Evolutionary conservation across 75 land plant species (phyloP), one percentile per base, ranked within the genome.

Genomic region (Pinus tabuliformis): DNA sequence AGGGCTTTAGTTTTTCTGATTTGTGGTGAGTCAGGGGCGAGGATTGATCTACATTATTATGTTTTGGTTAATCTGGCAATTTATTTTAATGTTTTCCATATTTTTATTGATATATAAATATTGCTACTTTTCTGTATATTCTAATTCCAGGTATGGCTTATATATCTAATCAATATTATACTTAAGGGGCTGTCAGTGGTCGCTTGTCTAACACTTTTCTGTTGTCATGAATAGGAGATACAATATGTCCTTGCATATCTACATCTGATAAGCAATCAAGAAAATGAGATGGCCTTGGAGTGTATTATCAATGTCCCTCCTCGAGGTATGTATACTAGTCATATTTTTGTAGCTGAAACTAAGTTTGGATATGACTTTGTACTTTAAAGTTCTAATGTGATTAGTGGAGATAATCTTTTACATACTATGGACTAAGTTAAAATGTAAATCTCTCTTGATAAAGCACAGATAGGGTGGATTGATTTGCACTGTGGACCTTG

Each of bases 271-370:
- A 30, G 13, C 15, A 80, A 80, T 77, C 16, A 8, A 18, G 58
- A 65, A 59, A 58, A 80, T 58, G 60, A 64, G 22, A 30, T 68
- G 56, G 82, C 81, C 57, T 62, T 80, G 22, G 80, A 57, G 45
- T 45, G 80, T 20, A 60, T 81, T 21, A 62, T 80, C 24, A 80
- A 80, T 57, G 49, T 62, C 26, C 82, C 82, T 24, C 58, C 82
- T 3, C 80, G 82, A 45, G 82, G 82, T 80, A 80, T 65, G 73
- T n/a, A 6, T 79, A 16, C 20, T 28, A 73, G 6, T 45, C 39
- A 63, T 1, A 64, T 3, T 28, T 33, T 64, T 64, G 6, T 36
- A 5, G 0, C 5, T 28, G 7, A 33, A 26, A 26, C 14, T 24
- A 33, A 3, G 36, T 14, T 62, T 62, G 64, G 54, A 26, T 62